phyloP scores from a whole-genome alignment of 2,329 filamentous ascomycete species.

The Paraconiothyrium sp. region DNA sequence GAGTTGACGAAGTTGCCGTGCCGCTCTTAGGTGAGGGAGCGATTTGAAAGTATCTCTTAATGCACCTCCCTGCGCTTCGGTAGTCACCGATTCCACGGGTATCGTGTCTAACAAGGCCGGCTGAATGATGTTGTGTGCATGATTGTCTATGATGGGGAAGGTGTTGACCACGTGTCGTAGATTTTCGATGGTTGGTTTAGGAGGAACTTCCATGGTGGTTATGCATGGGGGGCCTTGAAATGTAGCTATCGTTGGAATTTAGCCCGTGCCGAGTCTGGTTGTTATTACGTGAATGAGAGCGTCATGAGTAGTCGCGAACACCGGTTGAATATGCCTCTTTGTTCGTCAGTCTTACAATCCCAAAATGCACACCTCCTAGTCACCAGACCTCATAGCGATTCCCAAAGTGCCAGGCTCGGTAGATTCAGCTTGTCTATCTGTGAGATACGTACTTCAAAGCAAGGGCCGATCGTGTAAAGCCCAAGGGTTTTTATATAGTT shows the following conservation, averaged over 20 bases:
- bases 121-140: conserved; percentile 74
- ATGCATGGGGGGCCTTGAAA: neutral
- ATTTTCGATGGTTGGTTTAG: conserved; percentile 41
- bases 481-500: neutral
- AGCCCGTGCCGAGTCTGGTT: neutral
- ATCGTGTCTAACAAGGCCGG: conserved; percentile 59
- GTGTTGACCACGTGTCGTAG: conserved; percentile 45
- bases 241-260: neutral
- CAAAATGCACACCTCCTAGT: neutral
- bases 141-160: conserved; percentile 75
- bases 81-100: conserved; percentile 71
- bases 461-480: neutral
- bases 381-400: conserved; percentile 3
- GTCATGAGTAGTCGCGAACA: neutral
- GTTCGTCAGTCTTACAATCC: neutral
- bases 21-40: conserved; percentile 75
- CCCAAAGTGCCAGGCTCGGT: neutral
- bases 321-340: neutral
- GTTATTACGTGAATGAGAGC: neutral
- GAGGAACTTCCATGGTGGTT: conserved; percentile 31
- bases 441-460: neutral
- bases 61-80: conserved; percentile 76
- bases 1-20: conserved; percentile 71
- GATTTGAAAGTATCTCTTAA: conserved; percentile 69
- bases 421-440: neutral